A percentile compares a stretch with the other conserved stretches of the same genome.
These are phyloP conservation scores for Penicillium parvum DNA, from an alignment of 495 filamentous ascomycete genomes.

Conservation along the genomic window DNA sequence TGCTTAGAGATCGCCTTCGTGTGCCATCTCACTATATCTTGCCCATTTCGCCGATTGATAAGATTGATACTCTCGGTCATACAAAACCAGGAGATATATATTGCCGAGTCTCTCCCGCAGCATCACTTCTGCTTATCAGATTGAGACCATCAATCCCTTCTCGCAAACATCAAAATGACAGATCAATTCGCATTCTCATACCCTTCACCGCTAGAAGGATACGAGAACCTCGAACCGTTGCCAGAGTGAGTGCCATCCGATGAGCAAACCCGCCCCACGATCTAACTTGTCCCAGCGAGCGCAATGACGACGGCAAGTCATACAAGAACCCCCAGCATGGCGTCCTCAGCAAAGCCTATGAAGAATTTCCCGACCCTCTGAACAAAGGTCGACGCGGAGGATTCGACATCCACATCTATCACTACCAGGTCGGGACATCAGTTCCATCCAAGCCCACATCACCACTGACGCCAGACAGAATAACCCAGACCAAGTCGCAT, in stretches of 20 bases:
- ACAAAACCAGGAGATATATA: no score
- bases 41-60: constrained; percentile 12
- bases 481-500: constrained; percentile 58
- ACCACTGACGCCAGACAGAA: no score
- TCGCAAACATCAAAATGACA: constrained; percentile 34
- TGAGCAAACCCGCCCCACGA: neutral
- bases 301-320: constrained; percentile 62
- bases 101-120: neutral
- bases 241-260: constrained; percentile 47
- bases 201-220: constrained; percentile 64
- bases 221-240: constrained; percentile 58
- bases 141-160: no score
- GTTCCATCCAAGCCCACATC: neutral
- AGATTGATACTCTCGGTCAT: neutral
- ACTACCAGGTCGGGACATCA: constrained; percentile 43
- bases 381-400: constrained; percentile 56
- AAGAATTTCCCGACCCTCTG: constrained; percentile 59
- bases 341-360: constrained; percentile 58
- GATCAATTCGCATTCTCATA: constrained; percentile 43
- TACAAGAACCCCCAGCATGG: constrained; percentile 55
- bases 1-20: constrained; percentile 7
- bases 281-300: constrained; percentile 25
- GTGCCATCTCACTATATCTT: neutral
- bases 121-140: no score
- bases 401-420: constrained; percentile 81